phyloP scores from a whole-genome alignment of 164 flowering plant species.

The Sedum album region DNA sequence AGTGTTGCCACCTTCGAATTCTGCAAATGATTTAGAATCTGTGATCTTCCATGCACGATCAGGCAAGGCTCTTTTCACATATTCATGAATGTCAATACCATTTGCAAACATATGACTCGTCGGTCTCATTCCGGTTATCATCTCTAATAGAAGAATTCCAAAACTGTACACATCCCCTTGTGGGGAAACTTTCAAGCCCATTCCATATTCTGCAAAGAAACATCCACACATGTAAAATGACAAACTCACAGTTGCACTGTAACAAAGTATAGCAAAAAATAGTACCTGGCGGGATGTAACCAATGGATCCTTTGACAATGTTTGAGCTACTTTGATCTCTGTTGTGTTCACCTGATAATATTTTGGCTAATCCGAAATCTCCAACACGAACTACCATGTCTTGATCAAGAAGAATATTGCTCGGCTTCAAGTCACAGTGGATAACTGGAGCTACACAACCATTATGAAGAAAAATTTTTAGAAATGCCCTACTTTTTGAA shows the following conservation, averaged over 20 bases:
- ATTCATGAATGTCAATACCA: not conserved
- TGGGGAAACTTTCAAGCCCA: not conserved
- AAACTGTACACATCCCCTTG: slow-evolving; percentile 7
- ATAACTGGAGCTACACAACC: not conserved
- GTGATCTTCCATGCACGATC: not conserved
- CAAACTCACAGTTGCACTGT: not conserved
- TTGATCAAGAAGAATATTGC: slow-evolving; percentile 3
- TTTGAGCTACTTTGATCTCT: slow-evolving; percentile 1
- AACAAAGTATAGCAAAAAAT: no score
- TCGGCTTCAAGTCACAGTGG: slow-evolving; percentile 9
- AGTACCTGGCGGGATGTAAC: slow-evolving; percentile 9
- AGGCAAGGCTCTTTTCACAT: not conserved
- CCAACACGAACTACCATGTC: slow-evolving; percentile 9
- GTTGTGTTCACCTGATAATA: not conserved
- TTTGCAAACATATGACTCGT: not conserved
- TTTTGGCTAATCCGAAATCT: slow-evolving; percentile 6
- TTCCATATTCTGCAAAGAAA: slow-evolving; percentile 10
- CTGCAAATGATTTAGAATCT: not conserved
- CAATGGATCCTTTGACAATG: not conserved
- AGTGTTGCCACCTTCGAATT: not conserved
- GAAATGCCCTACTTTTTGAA: no score
- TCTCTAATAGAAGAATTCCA: slow-evolving; percentile 8
- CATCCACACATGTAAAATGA: not conserved
- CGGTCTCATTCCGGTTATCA: slow-evolving; percentile 9
- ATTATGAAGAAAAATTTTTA: not conserved